A percentile compares a stretch with the other conserved stretches of the same genome.
phyloP scores from a whole-genome alignment of 1,284 basidiomycete genomes.

The Ganoderma lucidum region DNA sequence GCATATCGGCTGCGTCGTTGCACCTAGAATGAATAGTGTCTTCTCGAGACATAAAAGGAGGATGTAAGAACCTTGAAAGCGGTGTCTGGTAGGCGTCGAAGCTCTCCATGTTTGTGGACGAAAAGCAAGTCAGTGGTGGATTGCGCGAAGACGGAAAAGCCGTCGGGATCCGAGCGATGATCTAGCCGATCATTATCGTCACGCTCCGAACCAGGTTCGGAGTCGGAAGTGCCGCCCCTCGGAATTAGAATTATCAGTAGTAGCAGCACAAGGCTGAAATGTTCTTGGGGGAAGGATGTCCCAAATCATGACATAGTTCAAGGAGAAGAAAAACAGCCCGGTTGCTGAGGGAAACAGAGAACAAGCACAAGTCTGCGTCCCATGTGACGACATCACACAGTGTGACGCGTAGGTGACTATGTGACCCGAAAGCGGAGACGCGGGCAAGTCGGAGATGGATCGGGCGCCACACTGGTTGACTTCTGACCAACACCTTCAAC shows the following conservation, averaged over 20 bases:
- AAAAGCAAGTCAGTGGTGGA: neutral
- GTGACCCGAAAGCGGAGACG: slow-evolving; percentile 7
- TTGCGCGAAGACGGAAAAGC: neutral
- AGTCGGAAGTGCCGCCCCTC: neutral
- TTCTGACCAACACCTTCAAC: slow-evolving; percentile 36
- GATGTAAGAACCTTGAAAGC: slow-evolving; percentile 64
- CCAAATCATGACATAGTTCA: neutral
- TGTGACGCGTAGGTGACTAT: neutral
- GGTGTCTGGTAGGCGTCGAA: slow-evolving; percentile 80
- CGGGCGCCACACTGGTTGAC: slow-evolving; percentile 37
- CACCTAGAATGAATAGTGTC: slow-evolving; percentile 20
- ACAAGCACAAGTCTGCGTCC: neutral
- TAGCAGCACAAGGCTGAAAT: neutral
- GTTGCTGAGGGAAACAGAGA: neutral
- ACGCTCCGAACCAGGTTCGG: neutral
- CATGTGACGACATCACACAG: neutral
- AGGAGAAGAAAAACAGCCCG: neutral
- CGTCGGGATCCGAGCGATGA: neutral
- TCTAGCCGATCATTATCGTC: slow-evolving; percentile 18
- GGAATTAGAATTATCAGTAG: neutral
- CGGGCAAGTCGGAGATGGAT: slow-evolving; percentile 35
- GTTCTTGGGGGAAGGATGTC: neutral
- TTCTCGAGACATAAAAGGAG: neutral
- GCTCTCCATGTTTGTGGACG: slow-evolving; percentile 57
- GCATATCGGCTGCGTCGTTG: slow-evolving; percentile 87